A percentile compares a stretch with the other conserved stretches of the same genome.
phyloP scores from a whole-genome alignment of 768 basidiomycete genomes.

The Tulasnella sp. region DNA sequence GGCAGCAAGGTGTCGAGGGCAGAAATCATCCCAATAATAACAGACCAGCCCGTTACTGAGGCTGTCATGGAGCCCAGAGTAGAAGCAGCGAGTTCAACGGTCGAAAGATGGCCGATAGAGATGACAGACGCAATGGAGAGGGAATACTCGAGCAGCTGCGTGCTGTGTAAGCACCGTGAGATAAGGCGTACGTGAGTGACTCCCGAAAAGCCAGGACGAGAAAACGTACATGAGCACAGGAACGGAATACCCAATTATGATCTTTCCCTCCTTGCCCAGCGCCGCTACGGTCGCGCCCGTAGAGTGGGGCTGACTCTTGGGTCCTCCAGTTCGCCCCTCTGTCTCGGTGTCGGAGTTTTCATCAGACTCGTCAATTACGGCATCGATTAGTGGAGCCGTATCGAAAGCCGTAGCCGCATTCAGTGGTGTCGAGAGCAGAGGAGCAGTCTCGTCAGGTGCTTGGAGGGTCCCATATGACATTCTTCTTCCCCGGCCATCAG shows the following conservation, averaged over 20 bases:
- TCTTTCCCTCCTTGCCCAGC: conserved; percentile 53
- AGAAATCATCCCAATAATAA: conserved; percentile 76
- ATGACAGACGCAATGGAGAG: conserved; percentile 80
- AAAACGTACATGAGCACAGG: conserved; percentile 62
- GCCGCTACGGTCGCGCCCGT: not conserved
- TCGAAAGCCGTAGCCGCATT: conserved; percentile 1
- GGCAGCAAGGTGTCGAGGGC: conserved; percentile 92
- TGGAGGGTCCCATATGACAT: not conserved
- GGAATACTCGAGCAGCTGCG: conserved; percentile 80
- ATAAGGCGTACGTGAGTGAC: conserved; percentile 34
- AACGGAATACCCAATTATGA: conserved; percentile 60
- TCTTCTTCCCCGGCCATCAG: not conserved
- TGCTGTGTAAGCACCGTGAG: conserved; percentile 43
- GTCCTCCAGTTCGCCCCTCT: not conserved
- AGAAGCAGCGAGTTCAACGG: conserved; percentile 80
- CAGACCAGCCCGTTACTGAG: conserved; percentile 65
- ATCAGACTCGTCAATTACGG: not conserved
- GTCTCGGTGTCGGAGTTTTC: not conserved
- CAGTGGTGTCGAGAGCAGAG: not conserved
- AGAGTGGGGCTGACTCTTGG: conserved; percentile 1
- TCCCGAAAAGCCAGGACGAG: not conserved
- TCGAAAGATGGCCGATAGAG: conserved; percentile 87
- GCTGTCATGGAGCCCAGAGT: conserved; percentile 72
- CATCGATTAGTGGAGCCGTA: not conserved
- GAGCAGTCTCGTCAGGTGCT: not conserved